Conservation (phyloP, 139 green algal genomes). For the Astrephomene gubernaculifera region DNA sequence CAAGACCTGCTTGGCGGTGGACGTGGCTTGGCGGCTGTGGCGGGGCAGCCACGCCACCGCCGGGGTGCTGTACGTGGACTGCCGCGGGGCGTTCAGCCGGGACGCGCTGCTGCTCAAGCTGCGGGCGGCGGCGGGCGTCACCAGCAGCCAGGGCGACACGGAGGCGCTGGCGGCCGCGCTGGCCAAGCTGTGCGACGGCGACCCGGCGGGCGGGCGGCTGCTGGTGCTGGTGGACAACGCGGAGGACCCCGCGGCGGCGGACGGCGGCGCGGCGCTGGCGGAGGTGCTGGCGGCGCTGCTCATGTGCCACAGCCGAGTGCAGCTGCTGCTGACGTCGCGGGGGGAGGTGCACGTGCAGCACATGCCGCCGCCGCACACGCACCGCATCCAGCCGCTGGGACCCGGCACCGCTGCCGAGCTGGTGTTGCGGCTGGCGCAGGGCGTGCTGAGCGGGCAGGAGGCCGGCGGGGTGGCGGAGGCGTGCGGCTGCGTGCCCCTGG, state of each 20-base stretch:
- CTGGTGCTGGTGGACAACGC: slow-evolving; percentile 25
- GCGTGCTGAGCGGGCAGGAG: not conserved
- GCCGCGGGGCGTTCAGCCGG: not conserved
- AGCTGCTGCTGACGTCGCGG: slow-evolving; percentile 1
- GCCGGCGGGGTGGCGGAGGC: not conserved
- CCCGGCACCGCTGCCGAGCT: not conserved
- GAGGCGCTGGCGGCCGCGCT: not conserved
- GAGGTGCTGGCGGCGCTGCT: not conserved
- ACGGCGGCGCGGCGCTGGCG: not conserved
- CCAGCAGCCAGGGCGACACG: not conserved
- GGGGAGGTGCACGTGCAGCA: not conserved
- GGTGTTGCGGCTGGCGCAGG: not conserved
- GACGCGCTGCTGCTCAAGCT: slow-evolving; percentile 19
- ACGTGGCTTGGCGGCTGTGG: slow-evolving; percentile 30
- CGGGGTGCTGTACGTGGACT: slow-evolving; percentile 36
- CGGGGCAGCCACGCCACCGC: not conserved
- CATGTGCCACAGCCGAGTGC: not conserved
- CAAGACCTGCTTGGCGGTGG: slow-evolving; percentile 42
- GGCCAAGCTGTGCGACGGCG: not conserved
- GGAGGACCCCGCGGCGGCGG: slow-evolving; percentile 13
- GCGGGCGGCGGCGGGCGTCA: not conserved
- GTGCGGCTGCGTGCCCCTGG: slow-evolving; percentile 18
- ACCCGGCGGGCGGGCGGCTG: not conserved
- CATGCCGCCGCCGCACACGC: not conserved
- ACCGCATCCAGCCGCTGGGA: not conserved